phyloP scores from a whole-genome alignment of 2,329 filamentous ascomycete species.

The Clarireedia monteithiana region DNA sequence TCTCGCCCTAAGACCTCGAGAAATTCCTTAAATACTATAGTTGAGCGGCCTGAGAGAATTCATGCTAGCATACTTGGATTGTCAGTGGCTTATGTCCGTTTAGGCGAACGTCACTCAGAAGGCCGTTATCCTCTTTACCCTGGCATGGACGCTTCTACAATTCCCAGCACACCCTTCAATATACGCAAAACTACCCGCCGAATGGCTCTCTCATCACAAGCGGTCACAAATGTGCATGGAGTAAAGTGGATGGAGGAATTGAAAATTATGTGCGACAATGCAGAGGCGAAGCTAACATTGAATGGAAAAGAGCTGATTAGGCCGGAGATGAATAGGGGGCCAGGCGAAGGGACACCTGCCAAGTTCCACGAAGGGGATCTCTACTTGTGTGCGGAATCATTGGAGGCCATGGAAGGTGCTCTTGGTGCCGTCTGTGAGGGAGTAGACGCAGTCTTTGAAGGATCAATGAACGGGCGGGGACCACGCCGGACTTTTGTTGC shows the following conservation, averaged over 20 bases:
- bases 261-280: constrained; percentile 72
- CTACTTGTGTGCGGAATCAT: constrained; percentile 80
- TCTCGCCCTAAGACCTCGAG: constrained; percentile 74
- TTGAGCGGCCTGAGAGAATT: constrained; percentile 88
- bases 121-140: constrained; percentile 62
- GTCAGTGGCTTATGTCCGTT: constrained; percentile 80
- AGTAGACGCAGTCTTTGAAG: constrained; percentile 73
- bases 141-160: constrained; percentile 39
- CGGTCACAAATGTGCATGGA: constrained; percentile 87
- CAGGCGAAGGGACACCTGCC: constrained; percentile 36
- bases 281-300: constrained; percentile 68
- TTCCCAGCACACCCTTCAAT: constrained; percentile 65
- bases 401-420: constrained; percentile 82
- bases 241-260: constrained; percentile 90
- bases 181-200: constrained; percentile 73
- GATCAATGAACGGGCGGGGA: constrained; percentile 36
- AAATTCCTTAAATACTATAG: constrained; percentile 66
- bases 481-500: constrained; percentile 81
- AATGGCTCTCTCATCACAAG: constrained; percentile 63
- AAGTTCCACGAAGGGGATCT: constrained; percentile 80
- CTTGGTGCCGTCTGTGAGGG: constrained; percentile 91
- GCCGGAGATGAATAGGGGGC: constrained; percentile 50
- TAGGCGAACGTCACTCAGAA: constrained; percentile 71
- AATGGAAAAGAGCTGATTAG: constrained; percentile 73
- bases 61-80: constrained; percentile 77